Evolutionary conservation across 2,329 filamentous ascomycete genomes (phyloP).

Genomic region (Colletotrichum tamarilloi): DNA sequence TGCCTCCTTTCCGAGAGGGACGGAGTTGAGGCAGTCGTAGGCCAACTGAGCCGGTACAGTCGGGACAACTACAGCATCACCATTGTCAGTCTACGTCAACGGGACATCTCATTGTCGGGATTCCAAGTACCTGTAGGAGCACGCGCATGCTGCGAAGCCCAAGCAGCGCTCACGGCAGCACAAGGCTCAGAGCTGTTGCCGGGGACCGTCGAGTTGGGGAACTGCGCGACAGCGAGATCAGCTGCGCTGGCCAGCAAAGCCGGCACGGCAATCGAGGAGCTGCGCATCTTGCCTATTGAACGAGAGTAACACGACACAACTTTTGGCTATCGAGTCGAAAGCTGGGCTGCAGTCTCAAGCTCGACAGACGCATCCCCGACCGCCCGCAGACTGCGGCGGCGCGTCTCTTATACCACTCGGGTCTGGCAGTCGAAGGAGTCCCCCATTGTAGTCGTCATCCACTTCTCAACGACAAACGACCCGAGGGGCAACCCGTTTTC

Average conservation of each 20-base stretch:
- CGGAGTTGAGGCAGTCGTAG: slow-evolving; percentile 53
- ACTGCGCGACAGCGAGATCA: not conserved
- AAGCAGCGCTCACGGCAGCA: slow-evolving; percentile 18
- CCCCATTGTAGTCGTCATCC: slow-evolving; percentile 2
- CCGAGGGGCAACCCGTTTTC: not conserved
- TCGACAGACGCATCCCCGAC: not conserved
- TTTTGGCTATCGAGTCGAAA: not conserved
- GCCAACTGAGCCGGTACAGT: slow-evolving; percentile 50
- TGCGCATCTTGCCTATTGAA: slow-evolving; percentile 5
- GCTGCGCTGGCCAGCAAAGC: slow-evolving; percentile 12
- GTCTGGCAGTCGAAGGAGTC: no score
- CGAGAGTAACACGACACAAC: not conserved
- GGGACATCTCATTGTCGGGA: not conserved
- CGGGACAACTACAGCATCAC: not conserved
- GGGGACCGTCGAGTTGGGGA: slow-evolving; percentile 4
- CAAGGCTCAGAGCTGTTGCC: slow-evolving; percentile 18
- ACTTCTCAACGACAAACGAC: not conserved
- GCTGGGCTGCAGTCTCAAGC: slow-evolving; percentile 10
- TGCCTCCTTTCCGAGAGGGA: slow-evolving; percentile 51
- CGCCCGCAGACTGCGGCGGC: not conserved
- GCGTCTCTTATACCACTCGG: slow-evolving; percentile 1
- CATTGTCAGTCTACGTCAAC: not conserved
- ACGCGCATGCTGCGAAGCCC: slow-evolving; percentile 14
- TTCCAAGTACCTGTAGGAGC: slow-evolving; percentile 5
- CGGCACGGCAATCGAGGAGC: slow-evolving; percentile 8